phyloP scores from a whole-genome alignment of 2,329 filamentous ascomycete genomes.

The Acephala macrosclerotiorum region DNA sequence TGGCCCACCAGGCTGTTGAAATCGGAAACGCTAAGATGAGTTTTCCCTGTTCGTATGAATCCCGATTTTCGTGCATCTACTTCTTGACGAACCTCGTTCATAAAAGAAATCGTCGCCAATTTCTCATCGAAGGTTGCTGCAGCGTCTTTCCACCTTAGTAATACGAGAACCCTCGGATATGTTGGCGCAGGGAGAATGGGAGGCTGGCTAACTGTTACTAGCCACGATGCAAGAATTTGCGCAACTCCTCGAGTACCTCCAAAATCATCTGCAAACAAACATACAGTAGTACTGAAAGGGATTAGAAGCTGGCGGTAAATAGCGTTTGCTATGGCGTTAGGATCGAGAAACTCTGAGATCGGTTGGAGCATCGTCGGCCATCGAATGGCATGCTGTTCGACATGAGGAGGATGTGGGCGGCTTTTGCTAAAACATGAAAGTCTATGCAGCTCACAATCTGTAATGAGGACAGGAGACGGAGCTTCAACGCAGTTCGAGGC shows the following conservation, averaged over 20 bases:
- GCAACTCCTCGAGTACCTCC: slow-evolving; percentile 17
- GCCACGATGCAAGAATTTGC: slow-evolving; percentile 21
- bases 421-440: not conserved
- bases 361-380: not conserved
- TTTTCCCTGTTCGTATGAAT: not conserved
- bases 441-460: slow-evolving; percentile 24
- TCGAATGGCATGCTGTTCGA: not conserved
- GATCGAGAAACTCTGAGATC: not conserved
- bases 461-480: slow-evolving; percentile 12
- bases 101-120: slow-evolving; percentile 4
- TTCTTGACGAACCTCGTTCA: slow-evolving; percentile 15
- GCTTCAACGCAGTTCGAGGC: not conserved
- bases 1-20: slow-evolving; percentile 3
- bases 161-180: slow-evolving; percentile 20
- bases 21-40: not conserved
- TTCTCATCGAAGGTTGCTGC: slow-evolving; percentile 13
- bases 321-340: slow-evolving; percentile 10
- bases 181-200: slow-evolving; percentile 13
- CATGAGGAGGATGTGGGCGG: slow-evolving; percentile 1
- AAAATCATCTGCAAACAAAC: slow-evolving; percentile 27
- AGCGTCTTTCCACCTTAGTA: not conserved
- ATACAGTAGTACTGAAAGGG: slow-evolving; percentile 24
- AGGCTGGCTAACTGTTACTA: slow-evolving; percentile 18
- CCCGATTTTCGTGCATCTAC: not conserved
- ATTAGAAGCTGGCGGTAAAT: slow-evolving; percentile 22